These are phyloP conservation scores for Aspergillus sp. DNA, from an alignment of 2,329 filamentous ascomycete species.

Conservation along the genomic window DNA sequence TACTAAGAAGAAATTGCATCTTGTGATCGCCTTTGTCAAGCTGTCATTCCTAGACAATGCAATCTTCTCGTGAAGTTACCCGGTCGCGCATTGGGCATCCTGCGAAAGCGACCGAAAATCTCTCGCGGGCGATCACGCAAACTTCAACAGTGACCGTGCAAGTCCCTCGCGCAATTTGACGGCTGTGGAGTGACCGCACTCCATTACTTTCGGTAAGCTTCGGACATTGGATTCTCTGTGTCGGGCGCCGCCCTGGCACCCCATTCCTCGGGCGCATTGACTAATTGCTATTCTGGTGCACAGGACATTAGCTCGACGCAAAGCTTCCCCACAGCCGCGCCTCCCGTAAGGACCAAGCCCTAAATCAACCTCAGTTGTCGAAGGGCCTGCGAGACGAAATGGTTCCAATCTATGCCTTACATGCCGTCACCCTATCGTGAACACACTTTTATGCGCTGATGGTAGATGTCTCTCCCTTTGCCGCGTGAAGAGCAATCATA, in stretches of 20 bases:
- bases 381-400: no score
- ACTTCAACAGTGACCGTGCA: no score
- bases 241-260: background rate
- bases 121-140: no score
- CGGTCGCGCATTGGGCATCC: no score
- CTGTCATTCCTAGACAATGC: no score
- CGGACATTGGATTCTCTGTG: background rate
- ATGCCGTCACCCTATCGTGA: no score
- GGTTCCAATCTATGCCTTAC: background rate
- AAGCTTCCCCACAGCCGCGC: background rate
- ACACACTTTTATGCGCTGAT: background rate
- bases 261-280: background rate
- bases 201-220: background rate
- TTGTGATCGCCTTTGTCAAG: no score
- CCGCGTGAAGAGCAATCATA: background rate
- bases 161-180: background rate
- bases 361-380: background rate
- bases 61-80: no score
- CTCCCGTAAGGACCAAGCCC: slow-evolving; percentile 1
- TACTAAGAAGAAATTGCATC: no score
- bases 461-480: background rate
- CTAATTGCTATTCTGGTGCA: background rate
- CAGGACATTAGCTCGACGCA: background rate
- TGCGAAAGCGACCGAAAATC: no score
- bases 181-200: background rate